Evolutionary conservation across 805 yeast species (phyloP).

Genomic region (Barnettozyma salicaria): DNA sequence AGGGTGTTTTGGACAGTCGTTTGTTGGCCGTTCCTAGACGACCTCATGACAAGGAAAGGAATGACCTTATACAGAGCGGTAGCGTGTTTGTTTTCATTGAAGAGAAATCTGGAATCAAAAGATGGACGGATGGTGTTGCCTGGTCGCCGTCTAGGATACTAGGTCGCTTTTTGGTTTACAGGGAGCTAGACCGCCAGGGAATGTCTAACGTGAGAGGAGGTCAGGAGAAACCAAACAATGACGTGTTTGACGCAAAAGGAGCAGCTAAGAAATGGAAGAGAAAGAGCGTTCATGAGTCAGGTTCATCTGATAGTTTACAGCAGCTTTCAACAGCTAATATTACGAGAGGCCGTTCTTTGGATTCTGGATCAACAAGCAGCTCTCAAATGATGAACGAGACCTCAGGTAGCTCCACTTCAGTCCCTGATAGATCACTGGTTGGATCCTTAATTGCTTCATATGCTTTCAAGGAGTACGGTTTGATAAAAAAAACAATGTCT

Average conservation of each 20-base stretch:
- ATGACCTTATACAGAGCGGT: conserved; percentile 62
- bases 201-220: conserved; percentile 34
- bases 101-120: conserved; percentile 71
- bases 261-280: conserved; percentile 7
- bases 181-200: conserved; percentile 52
- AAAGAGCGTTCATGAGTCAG: conserved; percentile 7
- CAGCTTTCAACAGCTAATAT: neutral
- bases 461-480: conserved; percentile 63
- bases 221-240: conserved; percentile 24
- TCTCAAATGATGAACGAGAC: too few species aligned
- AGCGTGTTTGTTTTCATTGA: conserved; percentile 82
- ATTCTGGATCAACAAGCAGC: neutral
- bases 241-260: conserved; percentile 3
- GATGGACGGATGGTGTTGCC: conserved; percentile 96
- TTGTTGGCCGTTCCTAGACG: conserved; percentile 64
- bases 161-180: conserved; percentile 78
- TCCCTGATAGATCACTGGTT: conserved; percentile 35
- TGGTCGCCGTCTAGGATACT: conserved; percentile 91
- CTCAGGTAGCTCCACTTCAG: conserved; percentile 9
- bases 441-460: conserved; percentile 56
- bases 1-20: conserved; percentile 62
- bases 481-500: conserved; percentile 78
- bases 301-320: neutral
- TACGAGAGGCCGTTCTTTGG: conserved; percentile 1
- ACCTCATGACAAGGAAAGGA: conserved; percentile 76